A percentile compares a stretch with the other conserved stretches of the same genome.
These are phyloP conservation scores for Ophiocordyceps camponoti-saundersi DNA, from an alignment of 2,329 filamentous ascomycete species.

Conservation along the genomic window DNA sequence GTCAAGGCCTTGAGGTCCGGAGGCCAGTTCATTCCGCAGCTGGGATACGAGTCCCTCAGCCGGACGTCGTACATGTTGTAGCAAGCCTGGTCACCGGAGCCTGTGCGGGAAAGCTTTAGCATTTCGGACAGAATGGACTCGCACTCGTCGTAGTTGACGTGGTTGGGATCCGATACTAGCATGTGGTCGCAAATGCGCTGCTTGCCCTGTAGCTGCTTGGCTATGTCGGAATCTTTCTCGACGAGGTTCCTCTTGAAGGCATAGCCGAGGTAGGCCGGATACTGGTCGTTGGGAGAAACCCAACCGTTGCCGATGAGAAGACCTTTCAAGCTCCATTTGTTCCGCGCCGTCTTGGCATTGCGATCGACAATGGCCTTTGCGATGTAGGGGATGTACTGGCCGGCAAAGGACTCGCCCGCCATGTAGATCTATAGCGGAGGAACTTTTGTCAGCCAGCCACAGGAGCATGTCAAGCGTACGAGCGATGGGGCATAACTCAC, in stretches of 20 bases:
- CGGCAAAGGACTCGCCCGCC: conserved; percentile 90
- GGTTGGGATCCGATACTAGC: conserved; percentile 24
- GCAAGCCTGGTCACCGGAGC: conserved; percentile 42
- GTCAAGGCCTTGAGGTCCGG: conserved; percentile 63
- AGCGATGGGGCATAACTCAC: conserved; percentile 36
- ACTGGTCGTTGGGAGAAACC: conserved; percentile 85
- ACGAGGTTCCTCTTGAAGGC: conserved; percentile 64
- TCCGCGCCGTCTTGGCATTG: conserved; percentile 39
- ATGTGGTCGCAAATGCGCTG: conserved; percentile 52
- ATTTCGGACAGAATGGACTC: conserved; percentile 63
- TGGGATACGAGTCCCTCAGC: conserved; percentile 59
- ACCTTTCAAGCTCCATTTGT: conserved; percentile 61
- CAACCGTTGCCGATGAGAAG: conserved; percentile 94
- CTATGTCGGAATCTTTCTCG: conserved; percentile 44
- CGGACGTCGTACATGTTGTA: conserved; percentile 97
- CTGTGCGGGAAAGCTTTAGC: conserved; percentile 44
- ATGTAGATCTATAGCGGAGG: conserved; percentile 60
- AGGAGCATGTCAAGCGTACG: too few species aligned
- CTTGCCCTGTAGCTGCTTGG: conserved; percentile 49
- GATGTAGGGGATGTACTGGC: conserved; percentile 94
- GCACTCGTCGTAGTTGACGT: conserved; percentile 54
- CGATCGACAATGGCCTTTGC: conserved; percentile 78
- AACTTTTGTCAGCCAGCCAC: too few species aligned
- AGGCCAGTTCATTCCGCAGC: conserved; percentile 97
- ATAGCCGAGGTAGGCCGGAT: conserved; percentile 69